These are phyloP conservation scores for Penicillium samsonianum DNA, from an alignment of 495 filamentous ascomycete genomes.

Conservation along the genomic window DNA sequence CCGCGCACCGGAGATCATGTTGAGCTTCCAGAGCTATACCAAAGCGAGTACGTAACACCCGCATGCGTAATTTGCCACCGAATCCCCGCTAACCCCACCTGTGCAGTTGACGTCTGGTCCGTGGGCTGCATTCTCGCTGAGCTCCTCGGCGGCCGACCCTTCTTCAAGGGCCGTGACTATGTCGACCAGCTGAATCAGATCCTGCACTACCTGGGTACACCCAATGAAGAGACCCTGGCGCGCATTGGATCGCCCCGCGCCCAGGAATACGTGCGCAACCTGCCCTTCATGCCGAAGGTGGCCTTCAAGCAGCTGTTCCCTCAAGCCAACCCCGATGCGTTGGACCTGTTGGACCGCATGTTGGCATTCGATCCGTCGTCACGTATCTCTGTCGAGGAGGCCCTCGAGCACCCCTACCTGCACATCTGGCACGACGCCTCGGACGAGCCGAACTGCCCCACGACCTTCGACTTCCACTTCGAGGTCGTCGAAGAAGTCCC, in stretches of 20 bases:
- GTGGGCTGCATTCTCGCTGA: constrained; percentile 98
- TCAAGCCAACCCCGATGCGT: constrained; percentile 91
- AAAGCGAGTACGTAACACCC: constrained; percentile 81
- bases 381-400: constrained; percentile 89
- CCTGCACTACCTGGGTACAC: constrained; percentile 94
- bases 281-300: constrained; percentile 94
- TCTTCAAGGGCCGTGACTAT: constrained; percentile 99
- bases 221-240: constrained; percentile 89
- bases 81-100: constrained; percentile 15
- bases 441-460: constrained; percentile 90
- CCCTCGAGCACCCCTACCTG: constrained; percentile 93
- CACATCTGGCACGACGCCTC: constrained; percentile 97
- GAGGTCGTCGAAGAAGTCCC: constrained; percentile 89
- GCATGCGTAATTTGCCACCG: neutral
- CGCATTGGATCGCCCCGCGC: constrained; percentile 95
- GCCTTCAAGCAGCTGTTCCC: constrained; percentile 86
- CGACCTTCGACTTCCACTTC: constrained; percentile 96
- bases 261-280: constrained; percentile 97
- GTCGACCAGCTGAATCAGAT: constrained; percentile 99
- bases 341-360: constrained; percentile 95
- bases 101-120: constrained; percentile 95
- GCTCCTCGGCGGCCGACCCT: constrained; percentile 91
- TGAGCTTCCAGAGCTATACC: constrained; percentile 99
- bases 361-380: constrained; percentile 92
- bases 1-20: constrained; percentile 97